Percentiles rank a stretch among this genome's conserved stretches.
Evolutionary conservation across 768 basidiomycete genomes (phyloP).

Genomic region (Leccinum incarnatum): DNA sequence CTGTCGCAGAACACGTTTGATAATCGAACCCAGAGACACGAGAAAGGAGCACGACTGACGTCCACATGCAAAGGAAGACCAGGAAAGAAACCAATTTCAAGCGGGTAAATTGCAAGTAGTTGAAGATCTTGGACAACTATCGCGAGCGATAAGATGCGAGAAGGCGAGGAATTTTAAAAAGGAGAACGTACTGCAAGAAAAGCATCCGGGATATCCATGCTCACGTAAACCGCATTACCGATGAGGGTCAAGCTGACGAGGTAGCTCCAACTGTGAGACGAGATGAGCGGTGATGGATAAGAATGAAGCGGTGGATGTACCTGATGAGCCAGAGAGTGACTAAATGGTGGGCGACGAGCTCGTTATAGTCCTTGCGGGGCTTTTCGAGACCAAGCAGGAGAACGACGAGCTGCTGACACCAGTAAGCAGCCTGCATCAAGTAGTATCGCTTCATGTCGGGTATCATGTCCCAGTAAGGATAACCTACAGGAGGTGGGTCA

Average conservation of each 20-base stretch:
- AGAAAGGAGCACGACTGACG: conserved; percentile 47
- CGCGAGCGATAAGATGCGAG: background rate
- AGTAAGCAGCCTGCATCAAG: conserved; percentile 89
- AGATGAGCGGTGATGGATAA: background rate
- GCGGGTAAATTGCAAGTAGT: conserved; percentile 73
- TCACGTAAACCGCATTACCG: conserved; percentile 89
- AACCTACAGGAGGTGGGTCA: conserved; percentile 46
- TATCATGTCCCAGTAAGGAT: conserved; percentile 88
- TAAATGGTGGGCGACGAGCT: conserved; percentile 86
- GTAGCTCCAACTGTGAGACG: conserved; percentile 71
- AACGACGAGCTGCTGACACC: conserved; percentile 91
- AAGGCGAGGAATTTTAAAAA: background rate
- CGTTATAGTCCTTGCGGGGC: conserved; percentile 86
- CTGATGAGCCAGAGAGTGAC: conserved; percentile 95
- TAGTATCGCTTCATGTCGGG: conserved; percentile 88
- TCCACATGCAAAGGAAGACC: conserved; percentile 72
- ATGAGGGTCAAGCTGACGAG: conserved; percentile 77
- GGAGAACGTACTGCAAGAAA: conserved; percentile 69
- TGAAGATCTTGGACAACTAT: conserved; percentile 81
- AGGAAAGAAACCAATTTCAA: conserved; percentile 63
- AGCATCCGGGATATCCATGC: conserved; percentile 94
- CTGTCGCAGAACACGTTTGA: conserved; percentile 36
- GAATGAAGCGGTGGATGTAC: conserved; percentile 39
- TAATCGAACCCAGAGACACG: background rate
- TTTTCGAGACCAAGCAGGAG: conserved; percentile 86